Conservation (phyloP, 371 early-diverging fungal species). For the Mortierella sp. region DNA sequence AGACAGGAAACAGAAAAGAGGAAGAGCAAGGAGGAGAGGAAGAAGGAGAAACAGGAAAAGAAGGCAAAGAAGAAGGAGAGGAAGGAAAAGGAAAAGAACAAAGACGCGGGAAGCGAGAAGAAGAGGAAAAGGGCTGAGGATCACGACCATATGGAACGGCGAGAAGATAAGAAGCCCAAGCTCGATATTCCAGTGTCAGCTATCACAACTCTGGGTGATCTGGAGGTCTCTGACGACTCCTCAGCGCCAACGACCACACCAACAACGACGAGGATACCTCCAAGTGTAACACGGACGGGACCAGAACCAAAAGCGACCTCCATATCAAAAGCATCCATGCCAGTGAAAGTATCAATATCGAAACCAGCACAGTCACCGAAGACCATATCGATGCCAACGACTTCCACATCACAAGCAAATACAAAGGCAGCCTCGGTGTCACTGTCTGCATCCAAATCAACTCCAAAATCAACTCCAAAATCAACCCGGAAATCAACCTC, state of each 20-base stretch:
- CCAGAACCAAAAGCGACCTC: background rate
- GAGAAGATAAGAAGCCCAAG: background rate
- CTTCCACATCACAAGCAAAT: too few relatives aligned
- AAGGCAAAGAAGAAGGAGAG: conserved; percentile 4
- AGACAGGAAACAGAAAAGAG: background rate
- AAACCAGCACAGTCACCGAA: too few relatives aligned
- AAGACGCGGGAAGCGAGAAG: background rate
- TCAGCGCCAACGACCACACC: background rate
- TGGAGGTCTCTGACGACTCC: too few relatives aligned
- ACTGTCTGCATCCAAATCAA: too few relatives aligned
- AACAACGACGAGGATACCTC: background rate
- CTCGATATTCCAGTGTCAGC: too few relatives aligned
- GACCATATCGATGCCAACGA: too few relatives aligned
- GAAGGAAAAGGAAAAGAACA: conserved; percentile 1
- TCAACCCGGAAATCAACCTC: background rate
- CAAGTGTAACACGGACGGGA: background rate
- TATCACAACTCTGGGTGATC: too few relatives aligned
- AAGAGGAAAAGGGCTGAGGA: background rate
- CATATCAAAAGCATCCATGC: too few relatives aligned
- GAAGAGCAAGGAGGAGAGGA: conserved; percentile 6
- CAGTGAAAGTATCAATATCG: too few relatives aligned
- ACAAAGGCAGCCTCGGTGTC: too few relatives aligned
- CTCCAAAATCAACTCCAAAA: background rate
- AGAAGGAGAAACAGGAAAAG: conserved; percentile 10
- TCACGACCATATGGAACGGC: background rate